Conservation (phyloP, 2,329 filamentous ascomycete genomes). For the Colletotrichum nymphaeae region DNA sequence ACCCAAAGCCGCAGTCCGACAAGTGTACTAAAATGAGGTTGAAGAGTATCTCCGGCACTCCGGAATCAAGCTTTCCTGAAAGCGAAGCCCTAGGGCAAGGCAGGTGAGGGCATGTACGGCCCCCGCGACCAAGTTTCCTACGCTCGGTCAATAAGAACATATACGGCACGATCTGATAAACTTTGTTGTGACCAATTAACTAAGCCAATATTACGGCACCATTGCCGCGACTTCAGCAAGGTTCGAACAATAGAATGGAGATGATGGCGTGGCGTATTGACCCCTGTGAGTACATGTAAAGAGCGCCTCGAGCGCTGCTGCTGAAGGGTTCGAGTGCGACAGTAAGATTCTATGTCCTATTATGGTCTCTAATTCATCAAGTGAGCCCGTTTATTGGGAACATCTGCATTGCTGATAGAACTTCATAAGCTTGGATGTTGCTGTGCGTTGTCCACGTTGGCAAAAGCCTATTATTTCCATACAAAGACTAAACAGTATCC, state of each 20-base stretch:
- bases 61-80: background rate
- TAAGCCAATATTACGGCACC: too few species aligned
- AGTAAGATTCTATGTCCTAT: background rate
- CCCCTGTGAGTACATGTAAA: background rate
- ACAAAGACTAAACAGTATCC: background rate
- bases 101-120: background rate
- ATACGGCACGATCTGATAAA: background rate
- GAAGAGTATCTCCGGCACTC: background rate
- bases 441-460: too few species aligned
- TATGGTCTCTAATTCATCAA: too few species aligned
- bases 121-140: too few species aligned
- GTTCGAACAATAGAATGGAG: background rate
- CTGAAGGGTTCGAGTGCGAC: too few species aligned
- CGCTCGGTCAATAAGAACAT: background rate
- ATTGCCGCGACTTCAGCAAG: background rate
- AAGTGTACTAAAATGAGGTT: background rate
- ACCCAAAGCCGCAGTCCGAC: background rate
- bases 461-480: background rate
- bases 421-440: too few species aligned
- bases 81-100: background rate
- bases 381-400: too few species aligned
- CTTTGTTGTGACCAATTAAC: too few species aligned
- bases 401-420: too few species aligned
- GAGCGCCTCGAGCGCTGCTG: too few species aligned
- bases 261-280: background rate